Evolutionary conservation across 1,284 basidiomycete species (phyloP).

Genomic region (Sporisorium iseilematis-ciliati): DNA sequence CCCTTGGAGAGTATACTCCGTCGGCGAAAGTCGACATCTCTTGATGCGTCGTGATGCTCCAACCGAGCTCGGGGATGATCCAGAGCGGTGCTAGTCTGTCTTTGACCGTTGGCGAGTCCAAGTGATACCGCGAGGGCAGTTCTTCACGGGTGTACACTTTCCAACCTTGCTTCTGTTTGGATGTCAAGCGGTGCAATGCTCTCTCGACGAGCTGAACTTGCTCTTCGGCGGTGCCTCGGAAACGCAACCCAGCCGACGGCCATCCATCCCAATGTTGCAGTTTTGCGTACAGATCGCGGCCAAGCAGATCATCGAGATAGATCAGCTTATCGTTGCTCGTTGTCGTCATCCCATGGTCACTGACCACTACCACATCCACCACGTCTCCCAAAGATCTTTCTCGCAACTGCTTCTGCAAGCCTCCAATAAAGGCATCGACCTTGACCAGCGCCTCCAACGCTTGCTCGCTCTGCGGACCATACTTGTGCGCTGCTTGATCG

Average conservation of each 20-base stretch:
- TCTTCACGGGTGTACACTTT: conserved; percentile 17
- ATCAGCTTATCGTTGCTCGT: conserved; percentile 81
- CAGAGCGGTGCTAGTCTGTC: conserved; percentile 36
- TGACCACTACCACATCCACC: conserved; percentile 88
- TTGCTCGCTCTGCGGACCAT: conserved; percentile 75
- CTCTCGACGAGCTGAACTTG: not conserved
- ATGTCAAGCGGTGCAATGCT: conserved; percentile 7
- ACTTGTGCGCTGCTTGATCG: conserved; percentile 76
- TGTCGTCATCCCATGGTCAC: conserved; percentile 92
- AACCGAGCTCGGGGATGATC: conserved; percentile 43
- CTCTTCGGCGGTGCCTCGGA: conserved; percentile 11
- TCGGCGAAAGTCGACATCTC: conserved; percentile 64
- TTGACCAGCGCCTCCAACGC: conserved; percentile 74
- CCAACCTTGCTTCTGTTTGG: conserved; percentile 3
- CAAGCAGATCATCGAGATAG: conserved; percentile 86
- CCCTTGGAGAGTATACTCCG: conserved; percentile 73
- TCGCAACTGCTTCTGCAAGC: conserved; percentile 76
- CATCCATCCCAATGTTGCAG: conserved; percentile 80
- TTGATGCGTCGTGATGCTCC: conserved; percentile 34
- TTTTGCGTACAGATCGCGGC: conserved; percentile 75
- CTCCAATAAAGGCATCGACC: conserved; percentile 82
- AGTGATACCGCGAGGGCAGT: conserved; percentile 29
- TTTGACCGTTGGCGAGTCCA: conserved; percentile 5
- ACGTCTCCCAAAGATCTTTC: conserved; percentile 83
- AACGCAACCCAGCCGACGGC: conserved; percentile 59